Base-by-base conservation (phyloP, 2,329 filamentous ascomycete genomes). In the Exophiala spinifera region DNA sequence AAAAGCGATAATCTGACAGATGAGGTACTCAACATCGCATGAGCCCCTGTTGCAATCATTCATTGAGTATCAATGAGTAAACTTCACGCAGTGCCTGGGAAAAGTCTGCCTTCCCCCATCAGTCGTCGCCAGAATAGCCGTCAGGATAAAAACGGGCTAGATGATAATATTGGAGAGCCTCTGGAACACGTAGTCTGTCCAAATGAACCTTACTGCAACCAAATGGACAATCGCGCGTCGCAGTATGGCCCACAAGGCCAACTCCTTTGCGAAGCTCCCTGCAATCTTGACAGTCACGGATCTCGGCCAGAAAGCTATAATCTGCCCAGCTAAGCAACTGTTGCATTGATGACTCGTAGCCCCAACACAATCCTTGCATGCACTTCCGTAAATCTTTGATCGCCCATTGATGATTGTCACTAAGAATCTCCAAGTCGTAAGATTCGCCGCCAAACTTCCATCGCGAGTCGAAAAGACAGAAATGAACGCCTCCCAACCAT, bases 151-250 rank as follows among this genome's bases (percentile, higher is more conserved):
- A 6, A 7, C 5, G 36, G 15, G 15, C 14, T 21, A 43, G 43
- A 23, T 53, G 50, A 5, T 15, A 23, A 8, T 13, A 19, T 21
- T 33, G 28, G 17, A 53, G 50, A 14, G 43, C 25, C 14, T 47
- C 50, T 28, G 50, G 50, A 14, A 53, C 50, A 14, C 34, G 21
- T 19, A 53, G 33, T 20, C 21, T 28, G 34, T 47, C 31, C 45
- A 53, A n/a, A 33, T 37, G 28, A 25, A 53, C 42, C 11, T 47
- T 53, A 14, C 43, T 47, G 23, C 50, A 53, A 25, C 42, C 19
- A n/a, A 17, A 25, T 28, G 50, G 43, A 14, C 43, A 53, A 20
- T 20, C 15, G 3, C 6, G 13, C 7, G 14, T 34, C 25, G 33
- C 50, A 39, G 31, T 33, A 23, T 37, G 40, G 17, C 42, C 34